Conservation (phyloP, 1,284 basidiomycete genomes). For the Macrocybe sp. region DNA sequence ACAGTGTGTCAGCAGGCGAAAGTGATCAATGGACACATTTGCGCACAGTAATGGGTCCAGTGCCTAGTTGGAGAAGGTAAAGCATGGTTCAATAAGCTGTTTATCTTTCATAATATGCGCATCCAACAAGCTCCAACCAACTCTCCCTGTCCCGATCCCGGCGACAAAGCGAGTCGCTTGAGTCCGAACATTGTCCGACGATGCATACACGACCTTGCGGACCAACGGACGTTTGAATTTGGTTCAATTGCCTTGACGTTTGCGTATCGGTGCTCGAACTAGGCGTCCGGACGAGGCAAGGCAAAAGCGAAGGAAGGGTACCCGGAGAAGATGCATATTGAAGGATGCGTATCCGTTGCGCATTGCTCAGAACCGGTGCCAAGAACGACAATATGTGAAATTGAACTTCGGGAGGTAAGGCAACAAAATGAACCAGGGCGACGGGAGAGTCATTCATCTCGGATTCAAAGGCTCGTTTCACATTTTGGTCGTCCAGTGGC, state of each 20-base stretch:
- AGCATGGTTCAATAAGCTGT: background rate
- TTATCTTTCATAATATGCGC: conserved; percentile 38
- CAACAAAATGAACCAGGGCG: conserved; percentile 23
- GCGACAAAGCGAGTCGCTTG: conserved; percentile 31
- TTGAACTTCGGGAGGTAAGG: conserved; percentile 57
- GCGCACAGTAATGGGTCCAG: background rate
- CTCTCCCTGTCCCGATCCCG: conserved; percentile 34
- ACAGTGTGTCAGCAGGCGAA: background rate
- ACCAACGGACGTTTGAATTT: background rate
- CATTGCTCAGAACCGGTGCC: conserved; percentile 50
- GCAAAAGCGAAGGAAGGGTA: conserved; percentile 48
- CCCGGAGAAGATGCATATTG: conserved; percentile 44
- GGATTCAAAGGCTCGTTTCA: conserved; percentile 5
- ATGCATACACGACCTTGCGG: conserved; percentile 7
- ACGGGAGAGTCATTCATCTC: conserved; percentile 1
- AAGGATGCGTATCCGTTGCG: conserved; percentile 53
- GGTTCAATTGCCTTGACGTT: background rate
- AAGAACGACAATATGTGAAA: conserved; percentile 53
- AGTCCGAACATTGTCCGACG: conserved; percentile 13
- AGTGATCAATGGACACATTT: background rate
- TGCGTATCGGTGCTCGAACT: background rate
- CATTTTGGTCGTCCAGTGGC: background rate
- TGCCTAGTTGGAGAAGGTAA: background rate
- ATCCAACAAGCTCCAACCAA: conserved; percentile 44
- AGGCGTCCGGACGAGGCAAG: conserved; percentile 15